Evolutionary conservation across 2,329 filamentous ascomycete genomes (phyloP), one percentile per base, ranked within the genome.

Genomic region (Rugonectria rugulosa): DNA sequence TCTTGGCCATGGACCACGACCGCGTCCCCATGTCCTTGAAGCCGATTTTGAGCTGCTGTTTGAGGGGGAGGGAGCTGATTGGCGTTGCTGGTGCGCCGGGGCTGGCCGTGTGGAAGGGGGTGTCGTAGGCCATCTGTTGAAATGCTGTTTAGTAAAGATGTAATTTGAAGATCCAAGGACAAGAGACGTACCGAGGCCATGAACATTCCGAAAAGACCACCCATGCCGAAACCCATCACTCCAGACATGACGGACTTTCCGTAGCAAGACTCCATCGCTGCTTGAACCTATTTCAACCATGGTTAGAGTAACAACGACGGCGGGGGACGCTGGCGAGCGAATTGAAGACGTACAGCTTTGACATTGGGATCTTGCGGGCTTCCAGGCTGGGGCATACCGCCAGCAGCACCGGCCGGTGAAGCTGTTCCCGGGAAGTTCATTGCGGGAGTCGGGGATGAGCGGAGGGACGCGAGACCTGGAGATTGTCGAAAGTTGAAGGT

Each of bases 21-120:
- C 91, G 87, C 61, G 82, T 76, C 63, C 95, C 95, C 93, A 99
- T 98, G 75, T 99, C 95, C 74, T 90, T 92, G 79, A 99, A 92
- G 48, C 95, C 95, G 68, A 84, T 77, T 60, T 86, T 87, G 49
- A 99, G 83, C 76, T 98, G 95, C 73, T 97, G 86, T 40, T 87
- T 85, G 61, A 94, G 82, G 23, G 95, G 93, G 17, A 99, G 86
- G n/a, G 81, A 80, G 36, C 79, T 72, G 57, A 87, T 69, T 42
- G 79, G 73, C 20, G 66, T 75, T 21, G 72, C 67, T 15, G 72
- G 67, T 42, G 71, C 67, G 68, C 75, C 75, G 37, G 78, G 76
- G 43, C 66, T 68, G 26, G 75, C 68, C 26, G 73, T 78, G 73
- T 85, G 89, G 76, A 92, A 88, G 56, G 94, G 91, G 0, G 93